These are phyloP conservation scores for Coemansia javaensis DNA, from an alignment of 192 early-diverging fungal genomes.

Conservation along the genomic window DNA sequence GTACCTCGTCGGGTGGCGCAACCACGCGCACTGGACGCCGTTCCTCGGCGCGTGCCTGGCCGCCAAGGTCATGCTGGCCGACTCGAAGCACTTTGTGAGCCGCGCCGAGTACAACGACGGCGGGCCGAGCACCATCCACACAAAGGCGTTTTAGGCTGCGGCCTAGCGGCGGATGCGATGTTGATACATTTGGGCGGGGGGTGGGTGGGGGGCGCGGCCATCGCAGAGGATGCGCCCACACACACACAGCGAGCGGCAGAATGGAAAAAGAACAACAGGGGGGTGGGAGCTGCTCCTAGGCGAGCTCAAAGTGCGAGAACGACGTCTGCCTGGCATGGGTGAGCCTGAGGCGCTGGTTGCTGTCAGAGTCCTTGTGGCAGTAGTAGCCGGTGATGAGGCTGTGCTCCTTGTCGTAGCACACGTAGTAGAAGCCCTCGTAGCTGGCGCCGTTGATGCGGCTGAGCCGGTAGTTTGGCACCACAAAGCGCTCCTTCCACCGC, in stretches of 20 bases:
- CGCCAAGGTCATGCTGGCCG: slow-evolving; percentile 75
- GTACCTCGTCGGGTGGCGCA: slow-evolving; percentile 77
- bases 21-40: slow-evolving; percentile 59
- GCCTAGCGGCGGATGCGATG: not conserved
- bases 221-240: too few species aligned
- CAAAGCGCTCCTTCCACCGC: slow-evolving; percentile 86
- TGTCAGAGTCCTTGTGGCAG: slow-evolving; percentile 51
- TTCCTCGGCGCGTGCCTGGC: slow-evolving; percentile 84
- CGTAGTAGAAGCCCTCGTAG: slow-evolving; percentile 81
- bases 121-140: slow-evolving; percentile 75
- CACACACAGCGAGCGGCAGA: too few species aligned
- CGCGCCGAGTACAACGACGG: slow-evolving; percentile 89
- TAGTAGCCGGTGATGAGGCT: slow-evolving; percentile 65
- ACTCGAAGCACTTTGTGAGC: slow-evolving; percentile 64
- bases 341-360: slow-evolving; percentile 49
- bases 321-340: slow-evolving; percentile 29
- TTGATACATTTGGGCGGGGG: too few species aligned
- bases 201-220: too few species aligned
- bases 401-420: slow-evolving; percentile 60
- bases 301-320: slow-evolving; percentile 48
- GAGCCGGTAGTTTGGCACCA: slow-evolving; percentile 74
- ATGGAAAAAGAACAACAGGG: not conserved
- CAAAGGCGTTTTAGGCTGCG: slow-evolving; percentile 47
- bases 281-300: slow-evolving; percentile 10
- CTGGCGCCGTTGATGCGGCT: slow-evolving; percentile 67